Evolutionary conservation across 2,329 filamentous ascomycete genomes (phyloP), one percentile per base, ranked within the genome.

Genomic region (Fusarium pseudograminearum): DNA sequence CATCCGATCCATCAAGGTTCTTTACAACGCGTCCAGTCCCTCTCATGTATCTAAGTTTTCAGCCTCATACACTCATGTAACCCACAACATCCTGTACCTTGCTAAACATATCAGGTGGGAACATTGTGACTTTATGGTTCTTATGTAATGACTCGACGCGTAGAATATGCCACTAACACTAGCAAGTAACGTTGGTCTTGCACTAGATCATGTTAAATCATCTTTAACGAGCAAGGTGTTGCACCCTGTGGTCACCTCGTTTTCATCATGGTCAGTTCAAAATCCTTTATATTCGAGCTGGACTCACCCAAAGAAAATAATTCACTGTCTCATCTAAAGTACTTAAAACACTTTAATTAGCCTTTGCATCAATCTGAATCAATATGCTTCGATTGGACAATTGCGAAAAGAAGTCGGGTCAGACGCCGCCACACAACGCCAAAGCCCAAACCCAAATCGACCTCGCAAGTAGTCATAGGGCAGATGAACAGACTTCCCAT

Each of bases 401-500:
- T 22, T 4, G 3, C n/a, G 11, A 48, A 12, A 22, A 9, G 20
- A 22, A 9, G 30, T 8, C 11, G 9, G 12, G 12, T 24, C 14
- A 4, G 18, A 15, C 10, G 5, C 30, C 20, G 5, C 26, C 3
- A 3, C 9, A 40, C 2, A 4, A 5, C 24, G 7, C 2, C 28
- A 3, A 28, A 8, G 7, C 6, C 1, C 12, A 11, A 4, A 7
- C 38, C 8, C 22, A 6, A 18, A 3, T 28, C 20, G 7, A 47
- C 2, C 9, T 5, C 5, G 6, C 11, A 2, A 14, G 3, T 7
- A n/a, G 30, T 4, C 6, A 7, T 18, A 3, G 6, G 7, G 11
- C 2, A 16, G 12, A 7, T 3, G 9, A 44, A 5, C 3, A 16
- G 1, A 3, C 4, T 9, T 1, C 4, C 3, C 7, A 24, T 5